Base-by-base conservation (phyloP, 805 yeast species). In the Yamadazyma laniorum region DNA sequence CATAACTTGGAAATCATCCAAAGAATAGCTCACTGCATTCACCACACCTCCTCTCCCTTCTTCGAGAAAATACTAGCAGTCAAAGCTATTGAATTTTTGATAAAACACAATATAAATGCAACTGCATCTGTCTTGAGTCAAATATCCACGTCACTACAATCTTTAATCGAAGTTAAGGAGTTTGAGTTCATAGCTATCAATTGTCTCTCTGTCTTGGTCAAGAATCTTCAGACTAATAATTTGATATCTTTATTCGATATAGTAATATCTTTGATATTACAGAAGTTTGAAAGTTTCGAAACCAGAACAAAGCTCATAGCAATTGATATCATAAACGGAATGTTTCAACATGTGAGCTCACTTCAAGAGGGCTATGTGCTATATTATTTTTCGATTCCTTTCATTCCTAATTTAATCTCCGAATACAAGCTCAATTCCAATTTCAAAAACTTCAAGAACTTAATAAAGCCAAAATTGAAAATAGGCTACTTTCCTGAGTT, bases 101-200 rank as follows among this genome's bases (percentile, higher is more conserved):
- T 85, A 5, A 67, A 72, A 29, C 64, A 70, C 18, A 68, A 80
- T 12, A 75, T 85, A 21, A 74, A 78, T 4, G 75, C 85, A 2
- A 63, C 65, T 0, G 52, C 67, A 3, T 57, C 67, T 26, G 86
- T 87, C 0, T 59, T 85, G 25, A 95, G 96, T 0, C 98, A 90
- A 55, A 77, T 91, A 4, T 82, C 87, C 42, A 84, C 95, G 2
- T 85, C 95, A 50, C 63, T 91, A 9, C 96, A 88, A 53, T 80
- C 89, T 1, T 82, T 91, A 0, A 59, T 90, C 16, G 89, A 82
- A 27, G 74, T 73, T 14, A 62, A 72, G 0, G 79, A 77, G 17
- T 69, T 89, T 11, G 82, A 82, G 42, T 63, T 64, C 12, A 73
- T 74, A 27, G 77, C 91, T 0, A 62, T 93, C 29, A 65, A 71